Conservation (phyloP, 257 asterid genomes). For the Verbena officinalis region DNA sequence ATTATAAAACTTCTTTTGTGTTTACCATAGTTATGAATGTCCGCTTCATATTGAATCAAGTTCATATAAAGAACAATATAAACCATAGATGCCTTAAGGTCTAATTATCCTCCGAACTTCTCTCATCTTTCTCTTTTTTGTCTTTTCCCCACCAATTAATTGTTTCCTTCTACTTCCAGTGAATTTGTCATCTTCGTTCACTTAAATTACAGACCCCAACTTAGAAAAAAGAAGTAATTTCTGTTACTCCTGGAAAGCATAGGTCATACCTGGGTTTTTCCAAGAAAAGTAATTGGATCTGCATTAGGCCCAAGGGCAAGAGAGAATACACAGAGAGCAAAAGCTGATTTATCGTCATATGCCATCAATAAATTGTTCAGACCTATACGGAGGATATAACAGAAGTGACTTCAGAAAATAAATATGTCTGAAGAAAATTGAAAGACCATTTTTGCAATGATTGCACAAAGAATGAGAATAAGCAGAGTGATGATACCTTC, state of each 20-base stretch:
- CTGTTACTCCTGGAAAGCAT: conserved; percentile 9
- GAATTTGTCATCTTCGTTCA: neutral
- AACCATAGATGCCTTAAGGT: conserved; percentile 1
- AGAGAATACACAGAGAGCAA: conserved; percentile 91
- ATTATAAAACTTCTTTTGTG: too few species aligned
- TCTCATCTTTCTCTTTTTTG: neutral
- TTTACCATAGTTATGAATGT: too few species aligned
- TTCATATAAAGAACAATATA: conserved; percentile 2
- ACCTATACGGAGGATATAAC: conserved; percentile 48
- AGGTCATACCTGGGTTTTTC: conserved; percentile 72
- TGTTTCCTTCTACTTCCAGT: neutral
- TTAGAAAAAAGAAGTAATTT: neutral
- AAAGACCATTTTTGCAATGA: conserved; percentile 4
- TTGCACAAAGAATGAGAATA: conserved; percentile 8
- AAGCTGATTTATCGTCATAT: conserved; percentile 92
- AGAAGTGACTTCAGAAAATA: conserved; percentile 15
- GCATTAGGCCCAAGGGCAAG: conserved; percentile 81
- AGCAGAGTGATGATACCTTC: conserved; percentile 55
- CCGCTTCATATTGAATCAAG: neutral
- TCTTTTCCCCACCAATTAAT: neutral
- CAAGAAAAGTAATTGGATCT: conserved; percentile 83
- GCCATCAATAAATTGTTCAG: conserved; percentile 89
- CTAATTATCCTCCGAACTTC: conserved; percentile 10
- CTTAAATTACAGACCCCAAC: conserved; percentile 9
- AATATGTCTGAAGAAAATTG: neutral